Evolutionary conservation across 2,329 filamentous ascomycete species (phyloP).

Genomic region (Teratosphaeria zuluensis): DNA sequence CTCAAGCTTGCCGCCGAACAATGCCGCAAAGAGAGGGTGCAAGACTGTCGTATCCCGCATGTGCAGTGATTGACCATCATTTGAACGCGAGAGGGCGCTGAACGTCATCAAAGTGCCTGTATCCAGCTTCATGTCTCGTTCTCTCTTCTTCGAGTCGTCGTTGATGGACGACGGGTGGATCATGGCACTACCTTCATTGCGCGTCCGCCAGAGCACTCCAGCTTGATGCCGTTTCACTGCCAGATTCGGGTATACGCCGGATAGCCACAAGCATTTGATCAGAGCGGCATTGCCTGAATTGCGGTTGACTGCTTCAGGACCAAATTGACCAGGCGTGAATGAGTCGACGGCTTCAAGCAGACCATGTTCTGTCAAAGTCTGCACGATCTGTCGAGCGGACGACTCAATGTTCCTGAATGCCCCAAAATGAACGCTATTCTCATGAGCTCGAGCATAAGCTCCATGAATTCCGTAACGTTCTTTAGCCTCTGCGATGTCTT

Average conservation of each 20-base stretch:
- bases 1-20: conserved; percentile 23
- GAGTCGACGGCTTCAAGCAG: conserved; percentile 21
- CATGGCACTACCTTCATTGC: conserved; percentile 15
- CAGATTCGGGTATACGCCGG: conserved; percentile 38
- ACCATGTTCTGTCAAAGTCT: conserved; percentile 27
- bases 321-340: conserved; percentile 6
- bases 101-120: conserved; percentile 10
- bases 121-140: conserved; percentile 7
- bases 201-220: conserved; percentile 16
- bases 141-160: conserved; percentile 3
- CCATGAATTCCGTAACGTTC: conserved; percentile 20
- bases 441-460: conserved; percentile 23
- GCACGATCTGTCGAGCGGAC: conserved; percentile 29
- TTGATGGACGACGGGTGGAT: conserved; percentile 23
- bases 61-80: conserved; percentile 9
- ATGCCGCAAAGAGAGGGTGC: conserved; percentile 17
- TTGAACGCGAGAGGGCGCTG: conserved; percentile 2
- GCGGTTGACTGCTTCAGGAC: conserved; percentile 29
- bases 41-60: conserved; percentile 20
- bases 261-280: conserved; percentile 38
- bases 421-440: conserved; percentile 27
- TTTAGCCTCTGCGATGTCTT: conserved; percentile 26
- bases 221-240: conserved; percentile 21
- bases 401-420: conserved; percentile 28
- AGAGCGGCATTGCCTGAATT: conserved; percentile 36